Base-by-base conservation (phyloP, 2,329 filamentous ascomycete genomes). In the Aspergillus floridensis region DNA sequence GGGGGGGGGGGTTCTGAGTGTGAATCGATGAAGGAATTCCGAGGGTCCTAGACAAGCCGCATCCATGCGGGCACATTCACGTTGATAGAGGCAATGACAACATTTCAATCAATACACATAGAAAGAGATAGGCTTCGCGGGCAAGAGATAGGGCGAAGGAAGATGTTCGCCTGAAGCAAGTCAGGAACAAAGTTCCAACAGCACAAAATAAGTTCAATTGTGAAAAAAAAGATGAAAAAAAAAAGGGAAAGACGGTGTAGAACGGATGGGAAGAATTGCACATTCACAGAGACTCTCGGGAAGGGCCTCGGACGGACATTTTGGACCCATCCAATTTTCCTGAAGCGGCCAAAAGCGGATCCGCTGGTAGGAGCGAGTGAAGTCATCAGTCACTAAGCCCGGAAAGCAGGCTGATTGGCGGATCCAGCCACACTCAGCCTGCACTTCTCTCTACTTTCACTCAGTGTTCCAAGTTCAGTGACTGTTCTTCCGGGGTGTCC, bases 381-480 rank as follows among this genome's bases (percentile, higher is more conserved):
- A 62, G 65, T 67, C 65, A 67, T 65, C 58, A 57, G 10, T 52
- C 48, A 46, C 56, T 46, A 41, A 3, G 3, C 22, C 38, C 32
- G 32, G 57, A 26, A 24, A 44, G 49, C 50, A 44, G 35, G 44
- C 48, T 59, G 59, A 64, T 66, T 66, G 63, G 64, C 48, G 32
- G 57, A 35, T 29, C 26, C 26, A 21, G 2, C 21, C 21, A 2
- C 21, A 21, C 21, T 21, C 21, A 21, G 6, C 22, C 4, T n/a
- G n/a, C n/a, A n/a, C n/a, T n/a, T n/a, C 22, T 22, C 22, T 22
- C 22, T 10, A 29, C 26, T 8, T 8, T 8, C 26, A 29, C 26
- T 10, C 26, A 7, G 26, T 29, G 22, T 22, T n/a, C n/a, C n/a
- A n/a, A n/a, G n/a, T n/a, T 22, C 22, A 22, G 22, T 5, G 22